phyloP scores from a whole-genome alignment of 306 rosid species.

The Begonia loranthoides region DNA sequence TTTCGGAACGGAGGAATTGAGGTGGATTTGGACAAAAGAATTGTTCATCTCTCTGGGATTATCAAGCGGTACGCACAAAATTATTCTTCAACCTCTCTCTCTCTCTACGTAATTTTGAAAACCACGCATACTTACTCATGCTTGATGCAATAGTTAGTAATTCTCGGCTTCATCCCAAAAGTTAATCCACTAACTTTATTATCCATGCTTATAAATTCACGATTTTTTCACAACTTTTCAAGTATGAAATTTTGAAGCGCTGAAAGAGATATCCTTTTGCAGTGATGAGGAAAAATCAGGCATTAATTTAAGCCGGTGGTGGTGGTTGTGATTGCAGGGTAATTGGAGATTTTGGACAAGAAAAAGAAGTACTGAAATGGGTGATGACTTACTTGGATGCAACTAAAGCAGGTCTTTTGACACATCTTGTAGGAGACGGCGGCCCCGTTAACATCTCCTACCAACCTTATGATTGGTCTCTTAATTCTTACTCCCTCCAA shows the following conservation, averaged over 20 bases:
- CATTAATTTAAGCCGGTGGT: too few species aligned
- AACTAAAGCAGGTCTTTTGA: conserved; percentile 75
- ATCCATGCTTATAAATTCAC: too few species aligned
- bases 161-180: too few species aligned
- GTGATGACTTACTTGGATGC: conserved; percentile 54
- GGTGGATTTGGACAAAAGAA: conserved; percentile 79
- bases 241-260: too few species aligned
- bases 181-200: too few species aligned
- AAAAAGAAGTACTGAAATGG: conserved; percentile 64
- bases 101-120: not conserved
- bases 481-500: conserved; percentile 31
- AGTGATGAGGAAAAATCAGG: too few species aligned
- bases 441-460: conserved; percentile 54
- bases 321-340: conserved; percentile 34
- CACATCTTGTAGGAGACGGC: conserved; percentile 66
- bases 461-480: conserved; percentile 60
- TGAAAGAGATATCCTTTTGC: not conserved
- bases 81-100: not conserved
- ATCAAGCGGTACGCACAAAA: conserved; percentile 52
- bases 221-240: too few species aligned
- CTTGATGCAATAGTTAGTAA: too few species aligned
- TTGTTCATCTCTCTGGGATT: conserved; percentile 46
- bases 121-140: too few species aligned
- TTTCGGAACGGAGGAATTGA: conserved; percentile 57
- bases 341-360: conserved; percentile 62